Base-by-base conservation (phyloP, 2,329 filamentous ascomycete genomes). In the Penicillium italicum region DNA sequence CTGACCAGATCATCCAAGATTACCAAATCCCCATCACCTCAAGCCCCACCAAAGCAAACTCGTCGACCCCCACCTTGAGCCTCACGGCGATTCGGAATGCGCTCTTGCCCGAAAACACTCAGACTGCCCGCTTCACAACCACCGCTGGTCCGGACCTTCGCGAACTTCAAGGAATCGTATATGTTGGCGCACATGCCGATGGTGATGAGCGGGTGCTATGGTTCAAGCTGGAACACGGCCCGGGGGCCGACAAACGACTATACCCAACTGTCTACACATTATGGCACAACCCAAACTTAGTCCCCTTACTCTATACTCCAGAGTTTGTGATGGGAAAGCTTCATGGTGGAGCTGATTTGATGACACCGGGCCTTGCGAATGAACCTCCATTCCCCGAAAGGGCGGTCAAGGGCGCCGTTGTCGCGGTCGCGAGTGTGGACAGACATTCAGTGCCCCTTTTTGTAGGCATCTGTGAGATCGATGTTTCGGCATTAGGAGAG, bases 341-440 rank as follows among this genome's bases (percentile, higher is more conserved):
- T 9, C 82, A 81, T 55, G 79, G 80, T 8, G 86, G 86, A 4
- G 85, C 86, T 20, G 85, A 88, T 69, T 74, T 89, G 45, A 88
- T 88, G 86, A 87, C 82, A 1, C 86, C 86, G 2, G 86, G 86
- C 9, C 72, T 89, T 14, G 80, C 85, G 28, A 80, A 82, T 50
- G 85, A 85, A 1, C 84, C 85, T 11, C 85, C 85, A 2, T 88
- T 87, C 64, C 83, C 85, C 4, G 63, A 74, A 34, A 76, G 76
- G 44, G 85, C 85, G 2, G 82, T 77, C 49, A 82, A 83, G 64
- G 84, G 81, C 2, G 76, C 83, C 4, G 72, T 87, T 26, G 84
- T 87, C n/a, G 85, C 83, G 3, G 79, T 88, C 22, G 84, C 85
- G 4, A 82, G 82, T 56, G 70, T 83, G 45, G 79, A 85, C 57